Base-by-base conservation (phyloP, 495 filamentous ascomycete genomes). In the Aspergillus olivimuriae region DNA sequence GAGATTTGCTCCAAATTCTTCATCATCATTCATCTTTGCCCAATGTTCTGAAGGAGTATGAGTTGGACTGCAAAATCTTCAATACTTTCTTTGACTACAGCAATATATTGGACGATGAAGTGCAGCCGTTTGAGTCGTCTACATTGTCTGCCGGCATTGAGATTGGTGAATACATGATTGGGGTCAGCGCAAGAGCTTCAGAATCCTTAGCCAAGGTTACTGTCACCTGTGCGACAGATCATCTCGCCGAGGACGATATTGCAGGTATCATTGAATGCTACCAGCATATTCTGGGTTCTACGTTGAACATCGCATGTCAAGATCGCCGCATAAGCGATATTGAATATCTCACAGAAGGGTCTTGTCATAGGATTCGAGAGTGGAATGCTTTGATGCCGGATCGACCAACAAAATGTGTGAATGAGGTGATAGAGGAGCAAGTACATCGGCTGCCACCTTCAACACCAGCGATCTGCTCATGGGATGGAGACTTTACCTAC, bases 131-230 rank as follows among this genome's bases (percentile, higher is more conserved):
- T 9, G 20, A 28, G 5, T 11, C 24, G 5, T 28, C 6, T 28
- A 9, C 41, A 50, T n/a, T 19, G 33, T 14, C 33, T 8, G 11
- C 11, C 11, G 24, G 11, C 24, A 28, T 44, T 28, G 45, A 52
- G 30, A 22, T 45, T 41, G 74, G 63, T 59, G 12, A 70, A 11
- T 83, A 77, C 50, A 71, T 75, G 20, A 61, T 81, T n/a, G 66
- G 74, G 21, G 72, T 78, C 19, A 76, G 78, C 28, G 78, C 77
- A 23, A 73, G 78, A 35, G 69, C 81, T 17, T 64, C 62, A 9
- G 48, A 55, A 5, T 45, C 59, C 5, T 50, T 50, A 9, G 58
- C 54, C 1, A 60, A 58, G 14, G 56, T 74, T 15, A 52, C 53
- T 10, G 70, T 74, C 52, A 58, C 52, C 34, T 74, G 68, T 46